Evolutionary conservation across 1,284 basidiomycete species (phyloP).

Genomic region (Apiotrichum brassicae): DNA sequence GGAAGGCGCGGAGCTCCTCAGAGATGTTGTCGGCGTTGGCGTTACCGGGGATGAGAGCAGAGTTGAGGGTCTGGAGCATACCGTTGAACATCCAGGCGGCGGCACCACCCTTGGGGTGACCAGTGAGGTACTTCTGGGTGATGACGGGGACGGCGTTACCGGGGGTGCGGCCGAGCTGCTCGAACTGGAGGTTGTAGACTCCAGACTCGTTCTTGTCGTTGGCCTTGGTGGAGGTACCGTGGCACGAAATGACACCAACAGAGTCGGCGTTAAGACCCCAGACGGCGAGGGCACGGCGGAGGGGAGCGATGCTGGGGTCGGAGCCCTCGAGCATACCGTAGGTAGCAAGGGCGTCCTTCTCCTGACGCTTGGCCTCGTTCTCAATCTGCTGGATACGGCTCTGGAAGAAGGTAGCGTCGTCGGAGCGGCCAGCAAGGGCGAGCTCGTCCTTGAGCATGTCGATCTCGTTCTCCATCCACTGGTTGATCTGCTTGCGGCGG

Average conservation of each 20-base stretch:
- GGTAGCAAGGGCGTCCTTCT: constrained; percentile 78
- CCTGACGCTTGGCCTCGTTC: constrained; percentile 79
- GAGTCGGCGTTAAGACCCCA: constrained; percentile 94
- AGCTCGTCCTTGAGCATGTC: constrained; percentile 72
- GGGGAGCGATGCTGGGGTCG: constrained; percentile 77
- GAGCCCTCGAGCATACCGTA: constrained; percentile 91
- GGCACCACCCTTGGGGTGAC: constrained; percentile 93
- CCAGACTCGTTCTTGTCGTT: constrained; percentile 98
- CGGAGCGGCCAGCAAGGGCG: constrained; percentile 50
- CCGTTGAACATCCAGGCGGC: constrained; percentile 98
- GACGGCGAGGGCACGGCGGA: constrained; percentile 89
- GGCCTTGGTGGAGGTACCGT: constrained; percentile 87
- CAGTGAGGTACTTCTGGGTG: constrained; percentile 93
- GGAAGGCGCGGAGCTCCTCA: constrained; percentile 81
- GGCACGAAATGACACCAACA: constrained; percentile 54
- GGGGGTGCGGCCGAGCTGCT: constrained; percentile 73
- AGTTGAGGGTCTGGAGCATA: constrained; percentile 75
- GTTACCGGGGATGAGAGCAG: constrained; percentile 92
- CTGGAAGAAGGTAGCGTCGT: constrained; percentile 65
- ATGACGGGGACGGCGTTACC: constrained; percentile 95
- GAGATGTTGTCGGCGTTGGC: constrained; percentile 95
- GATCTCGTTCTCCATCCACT: constrained; percentile 88
- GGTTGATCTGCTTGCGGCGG: constrained; percentile 85
- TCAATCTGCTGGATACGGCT: constrained; percentile 74
- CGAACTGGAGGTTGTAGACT: constrained; percentile 93